These are phyloP conservation scores for Diversispora epigaea DNA, from an alignment of 192 early-diverging fungal species.

Conservation along the genomic window DNA sequence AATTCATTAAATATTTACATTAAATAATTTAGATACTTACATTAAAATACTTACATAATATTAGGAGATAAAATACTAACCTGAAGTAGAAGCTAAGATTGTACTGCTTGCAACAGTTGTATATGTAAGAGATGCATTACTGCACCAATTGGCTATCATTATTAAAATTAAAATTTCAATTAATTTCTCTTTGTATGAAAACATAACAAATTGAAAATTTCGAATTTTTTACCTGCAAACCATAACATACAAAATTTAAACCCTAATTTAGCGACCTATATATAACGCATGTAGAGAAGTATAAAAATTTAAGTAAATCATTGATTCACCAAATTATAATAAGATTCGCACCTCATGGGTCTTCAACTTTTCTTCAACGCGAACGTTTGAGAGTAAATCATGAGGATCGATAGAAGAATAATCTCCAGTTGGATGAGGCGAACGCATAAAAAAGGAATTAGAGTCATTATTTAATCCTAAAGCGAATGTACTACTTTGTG, in stretches of 20 bases:
- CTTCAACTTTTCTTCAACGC: conserved; percentile 3
- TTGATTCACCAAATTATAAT: background rate
- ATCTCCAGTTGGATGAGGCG: background rate
- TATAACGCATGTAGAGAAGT: conserved; percentile 13
- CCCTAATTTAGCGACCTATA: conserved; percentile 61
- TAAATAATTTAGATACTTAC: background rate
- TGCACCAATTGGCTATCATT: conserved; percentile 62
- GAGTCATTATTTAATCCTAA: background rate
- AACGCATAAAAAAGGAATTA: background rate
- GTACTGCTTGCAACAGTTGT: conserved; percentile 74
- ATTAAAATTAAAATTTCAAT: background rate
- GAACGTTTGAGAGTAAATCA: background rate
- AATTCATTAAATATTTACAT: background rate
- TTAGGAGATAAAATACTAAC: conserved; percentile 26
- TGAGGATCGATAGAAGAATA: conserved; percentile 7
- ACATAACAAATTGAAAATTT: background rate
- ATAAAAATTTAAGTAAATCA: background rate
- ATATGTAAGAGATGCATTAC: conserved; percentile 71
- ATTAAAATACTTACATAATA: background rate
- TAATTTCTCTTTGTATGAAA: background rate
- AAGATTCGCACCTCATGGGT: conserved; percentile 18
- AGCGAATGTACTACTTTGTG: background rate
- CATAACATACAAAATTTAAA: conserved; percentile 72
- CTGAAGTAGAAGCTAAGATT: conserved; percentile 73
- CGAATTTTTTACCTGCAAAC: conserved; percentile 53